phyloP scores from a whole-genome alignment of 768 basidiomycete species.

The Amanita polypyramis region DNA sequence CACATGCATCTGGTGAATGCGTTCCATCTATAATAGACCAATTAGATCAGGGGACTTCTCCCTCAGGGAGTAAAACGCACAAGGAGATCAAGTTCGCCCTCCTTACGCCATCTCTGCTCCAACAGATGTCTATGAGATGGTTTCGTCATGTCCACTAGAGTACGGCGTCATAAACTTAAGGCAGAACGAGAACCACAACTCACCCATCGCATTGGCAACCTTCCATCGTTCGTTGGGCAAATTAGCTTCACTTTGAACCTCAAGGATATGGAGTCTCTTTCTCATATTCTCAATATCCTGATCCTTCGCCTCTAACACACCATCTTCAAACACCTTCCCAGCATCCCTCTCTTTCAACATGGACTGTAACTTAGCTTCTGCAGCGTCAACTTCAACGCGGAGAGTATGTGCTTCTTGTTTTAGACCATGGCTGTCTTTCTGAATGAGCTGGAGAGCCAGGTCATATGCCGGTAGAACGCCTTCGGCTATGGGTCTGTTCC shows the following conservation, averaged over 20 bases:
- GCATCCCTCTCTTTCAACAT: constrained; percentile 15
- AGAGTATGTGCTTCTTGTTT: constrained; percentile 34
- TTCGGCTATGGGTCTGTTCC: constrained; percentile 50
- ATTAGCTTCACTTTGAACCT: constrained; percentile 76
- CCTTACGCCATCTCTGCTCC: constrained; percentile 78
- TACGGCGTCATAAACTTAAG: background rate
- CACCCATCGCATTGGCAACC: constrained; percentile 71
- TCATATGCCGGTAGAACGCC: constrained; percentile 77
- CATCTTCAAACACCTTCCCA: constrained; percentile 17
- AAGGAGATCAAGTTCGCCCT: constrained; percentile 76
- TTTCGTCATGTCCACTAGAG: constrained; percentile 54
- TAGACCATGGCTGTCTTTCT: constrained; percentile 44
- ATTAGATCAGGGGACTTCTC: background rate
- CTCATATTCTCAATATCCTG: constrained; percentile 32
- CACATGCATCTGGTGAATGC: constrained; percentile 84
- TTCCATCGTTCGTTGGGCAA: constrained; percentile 76
- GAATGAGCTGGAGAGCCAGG: constrained; percentile 65
- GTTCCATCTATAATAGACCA: constrained; percentile 62
- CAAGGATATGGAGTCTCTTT: constrained; percentile 46
- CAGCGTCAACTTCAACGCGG: constrained; percentile 17
- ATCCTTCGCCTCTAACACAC: constrained; percentile 20
- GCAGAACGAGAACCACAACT: constrained; percentile 17
- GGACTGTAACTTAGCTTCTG: constrained; percentile 15
- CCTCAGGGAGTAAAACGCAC: constrained; percentile 32
- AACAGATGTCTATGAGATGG: constrained; percentile 68